These are phyloP conservation scores for Lathyrus sativus DNA, from an alignment of 306 rosid species.

Conservation along the genomic window DNA sequence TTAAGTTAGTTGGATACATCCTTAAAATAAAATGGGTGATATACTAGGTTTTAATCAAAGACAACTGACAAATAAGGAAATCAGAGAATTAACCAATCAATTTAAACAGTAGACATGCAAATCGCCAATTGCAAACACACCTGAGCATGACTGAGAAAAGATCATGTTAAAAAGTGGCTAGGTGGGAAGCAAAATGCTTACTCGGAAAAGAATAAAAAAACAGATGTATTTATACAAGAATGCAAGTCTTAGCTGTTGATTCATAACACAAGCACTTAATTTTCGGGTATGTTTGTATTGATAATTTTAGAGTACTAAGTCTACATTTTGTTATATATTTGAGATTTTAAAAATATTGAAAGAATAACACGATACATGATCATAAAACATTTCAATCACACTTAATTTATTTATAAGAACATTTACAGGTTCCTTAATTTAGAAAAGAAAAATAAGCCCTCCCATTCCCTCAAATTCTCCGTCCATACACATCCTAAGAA, in stretches of 20 bases:
- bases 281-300: background rate
- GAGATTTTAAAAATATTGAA: background rate
- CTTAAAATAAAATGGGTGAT: conserved; percentile 3
- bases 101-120: background rate
- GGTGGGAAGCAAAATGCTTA: background rate
- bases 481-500: background rate
- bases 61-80: background rate
- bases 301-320: background rate
- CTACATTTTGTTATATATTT: background rate
- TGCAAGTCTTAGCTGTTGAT: background rate
- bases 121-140: conserved; percentile 11
- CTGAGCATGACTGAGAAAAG: background rate
- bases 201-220: background rate
- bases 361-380: background rate
- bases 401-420: background rate
- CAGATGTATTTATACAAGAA: background rate
- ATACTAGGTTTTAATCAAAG: conserved; percentile 1
- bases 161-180: conserved; percentile 4
- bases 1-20: conserved; percentile 8
- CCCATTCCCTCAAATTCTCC: background rate
- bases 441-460: background rate
- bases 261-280: conserved; percentile 2
- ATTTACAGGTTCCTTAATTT: background rate
- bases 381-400: background rate
- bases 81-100: conserved; percentile 22